Base-by-base conservation (phyloP, 768 basidiomycete species). In the Agrocybe praecox region DNA sequence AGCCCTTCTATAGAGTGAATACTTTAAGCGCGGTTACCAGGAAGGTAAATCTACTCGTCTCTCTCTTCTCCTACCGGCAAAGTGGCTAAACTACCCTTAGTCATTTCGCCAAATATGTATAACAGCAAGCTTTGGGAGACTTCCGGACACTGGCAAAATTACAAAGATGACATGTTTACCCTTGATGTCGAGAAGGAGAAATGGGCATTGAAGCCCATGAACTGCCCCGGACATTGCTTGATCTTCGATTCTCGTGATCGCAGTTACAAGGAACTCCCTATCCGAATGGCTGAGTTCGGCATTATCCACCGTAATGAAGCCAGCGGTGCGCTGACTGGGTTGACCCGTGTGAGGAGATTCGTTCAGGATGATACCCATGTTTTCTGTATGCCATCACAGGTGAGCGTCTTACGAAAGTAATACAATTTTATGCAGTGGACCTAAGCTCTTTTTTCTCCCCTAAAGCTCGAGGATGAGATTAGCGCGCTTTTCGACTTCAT, bases 321-420 rank as follows among this genome's bases (percentile, higher is more conserved):
- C 1, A 91, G 88, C 34, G 97, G 97, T 26, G 94, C 96, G 5
- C 73, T 99, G 62, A 92, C 92, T 14, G 97, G 97, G 9, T 73
- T 98, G 64, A 96, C 94, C 15, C 84, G 97, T 57, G 97, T 98
- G 44, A 80, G 97, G 55, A 80, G 97, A 45, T 98, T 99, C 75
- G 89, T 94, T 53, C 97, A 98, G 75, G 97, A 98, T 68, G 97
- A 99, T 71, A 95, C 97, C 0, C 97, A 99, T 72, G 90, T 98
- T 53, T 99, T 99, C 80, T 99, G 96, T 72, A 96, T 93, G 85
- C 91, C 92, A 9, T 85, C 88, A 9, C 94, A 95, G 79, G 90
- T 89, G 59, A 60, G 76, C 14, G 10, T n/a, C n/a, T 18, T 15
- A 33, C 49, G 1, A 21, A 18, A 11, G 1, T 19, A 5, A 21